Base-by-base conservation (phyloP, 1,284 basidiomycete species). In the Ganoderma boninense region DNA sequence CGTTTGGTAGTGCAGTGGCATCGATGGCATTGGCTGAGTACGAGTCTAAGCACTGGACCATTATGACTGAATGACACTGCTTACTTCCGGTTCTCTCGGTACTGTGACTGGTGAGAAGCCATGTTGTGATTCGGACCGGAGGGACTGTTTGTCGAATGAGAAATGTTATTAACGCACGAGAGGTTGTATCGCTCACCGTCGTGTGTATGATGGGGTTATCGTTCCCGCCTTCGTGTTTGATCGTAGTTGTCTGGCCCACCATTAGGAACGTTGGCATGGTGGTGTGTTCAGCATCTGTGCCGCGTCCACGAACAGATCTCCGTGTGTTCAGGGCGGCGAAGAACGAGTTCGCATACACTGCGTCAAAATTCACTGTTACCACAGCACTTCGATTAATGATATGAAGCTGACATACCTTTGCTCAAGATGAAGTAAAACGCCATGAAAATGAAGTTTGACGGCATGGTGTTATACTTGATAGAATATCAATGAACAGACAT, bases 321-420 rank as follows among this genome's bases (percentile, higher is more conserved):
- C 86, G 80, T 13, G 85, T 85, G 78, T 86, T 86, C 10, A 86
- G 77, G 7, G 66, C 72, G 40, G 90, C 89, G 77, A 92, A 82
- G 77, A 90, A 90, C 18, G 91, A 92, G 68, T 90, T 87, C 1
- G 86, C 88, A 76, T 92, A 92, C 49, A 92, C 91, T 92, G 72
- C 7, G 38, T 38, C 20, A 5, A 66, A 62, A 64, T 13, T 49
- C 38, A 68, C 26, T 32, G 32, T 23, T 40, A 11, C 26, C 16
- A 16, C n/a, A 35, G 35, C 62, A 64, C 67, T 56, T 57, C 57
- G 42, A 54, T 65, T 57, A 42, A n/a, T 20, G n/a, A 18, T 26
- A 44, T 13, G 5, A 20, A 35, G 26, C 26, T 40, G 11, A 57
- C 65, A 74, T 76, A 91, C 91, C 77, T 81, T 92, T 92, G 80